Evolutionary conservation across 2,329 filamentous ascomycete species (phyloP).

Genomic region (Aureobasidium namibiae): DNA sequence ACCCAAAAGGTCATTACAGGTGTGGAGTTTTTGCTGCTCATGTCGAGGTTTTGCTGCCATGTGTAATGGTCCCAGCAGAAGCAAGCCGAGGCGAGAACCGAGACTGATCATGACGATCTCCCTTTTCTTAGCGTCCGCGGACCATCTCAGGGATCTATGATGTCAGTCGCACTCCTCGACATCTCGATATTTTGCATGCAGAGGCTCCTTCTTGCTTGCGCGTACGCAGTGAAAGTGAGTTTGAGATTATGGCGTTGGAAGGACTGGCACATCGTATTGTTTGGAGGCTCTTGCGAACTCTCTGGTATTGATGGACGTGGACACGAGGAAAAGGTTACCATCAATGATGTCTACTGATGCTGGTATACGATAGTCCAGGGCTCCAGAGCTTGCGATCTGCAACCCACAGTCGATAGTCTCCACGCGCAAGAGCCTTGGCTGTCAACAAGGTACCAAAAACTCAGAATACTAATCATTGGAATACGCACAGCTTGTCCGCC

Average conservation of each 20-base stretch:
- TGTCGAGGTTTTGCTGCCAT: slow-evolving; percentile 3
- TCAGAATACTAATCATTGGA: too few species aligned
- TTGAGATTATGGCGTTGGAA: too few species aligned
- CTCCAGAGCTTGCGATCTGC: not conserved
- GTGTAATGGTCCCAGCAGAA: not conserved
- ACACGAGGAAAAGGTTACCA: too few species aligned
- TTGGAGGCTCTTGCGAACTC: not conserved
- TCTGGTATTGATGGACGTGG: not conserved
- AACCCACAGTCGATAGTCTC: not conserved
- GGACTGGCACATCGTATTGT: too few species aligned
- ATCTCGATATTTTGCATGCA: not conserved
- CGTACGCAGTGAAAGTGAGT: too few species aligned
- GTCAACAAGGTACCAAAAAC: not conserved
- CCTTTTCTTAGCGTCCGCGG: not conserved
- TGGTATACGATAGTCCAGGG: not conserved
- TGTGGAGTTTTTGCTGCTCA: too few species aligned
- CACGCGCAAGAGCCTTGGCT: not conserved
- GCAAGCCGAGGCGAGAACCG: slow-evolving; percentile 3
- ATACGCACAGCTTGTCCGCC: not conserved
- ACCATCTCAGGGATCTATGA: not conserved
- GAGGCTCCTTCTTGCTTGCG: not conserved
- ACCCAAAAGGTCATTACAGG: not conserved
- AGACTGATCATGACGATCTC: slow-evolving; percentile 2
- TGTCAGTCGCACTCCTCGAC: not conserved
- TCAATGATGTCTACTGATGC: not conserved